Base-by-base conservation (phyloP, 1,139 yeast genomes). In the Protomyces arabidopsidicola region DNA sequence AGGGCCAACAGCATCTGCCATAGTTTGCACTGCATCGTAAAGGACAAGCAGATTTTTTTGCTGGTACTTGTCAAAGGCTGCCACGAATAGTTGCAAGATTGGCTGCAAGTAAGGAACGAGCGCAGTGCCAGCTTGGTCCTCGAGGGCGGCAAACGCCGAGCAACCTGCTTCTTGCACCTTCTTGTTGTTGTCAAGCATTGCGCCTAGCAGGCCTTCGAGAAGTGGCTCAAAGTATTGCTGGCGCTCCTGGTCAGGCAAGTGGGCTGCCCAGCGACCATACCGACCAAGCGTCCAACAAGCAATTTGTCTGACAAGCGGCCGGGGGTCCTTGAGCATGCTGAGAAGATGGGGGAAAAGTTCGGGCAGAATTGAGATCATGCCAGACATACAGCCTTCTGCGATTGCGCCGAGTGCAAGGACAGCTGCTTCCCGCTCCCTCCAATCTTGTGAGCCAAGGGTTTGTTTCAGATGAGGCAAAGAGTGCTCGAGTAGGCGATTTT, bases 141-240 rank as follows among this genome's bases (percentile, higher is more conserved):
- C 84, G 67, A 90, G 87, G 60, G 86, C 85, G 0, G 96, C 86
- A 60, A 93, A 81, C 9, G 97, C 89, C 53, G 91, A 84, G 71
- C 96, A 89, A 1, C 96, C 97, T 60, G 96, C 87, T 72, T 90
- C 95, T 76, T 93, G 98, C 16, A 93, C 98, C 67, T 88, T 89
- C 72, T 91, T 91, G 76, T 90, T 90, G 65, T 79, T 80, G 74
- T 93, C 98, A 69, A 90, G 77, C 39, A 65, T 60, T 51, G 58
- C 56, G 38, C 67, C 39, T 2, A 65, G 55, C 36, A 65, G 53
- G 1, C 95, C 84, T 71, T 87, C 85, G 68, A 93, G 80, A 0
- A 95, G 89, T 2, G 95, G 95, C 65, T 82, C 79, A 72, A 88
- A 86, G 71, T 87, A 86, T 69, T 79, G 82, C 18, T 90, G 81